Base-by-base conservation (phyloP, 352 stramenopile species). In the Pythium apleroticum region DNA sequence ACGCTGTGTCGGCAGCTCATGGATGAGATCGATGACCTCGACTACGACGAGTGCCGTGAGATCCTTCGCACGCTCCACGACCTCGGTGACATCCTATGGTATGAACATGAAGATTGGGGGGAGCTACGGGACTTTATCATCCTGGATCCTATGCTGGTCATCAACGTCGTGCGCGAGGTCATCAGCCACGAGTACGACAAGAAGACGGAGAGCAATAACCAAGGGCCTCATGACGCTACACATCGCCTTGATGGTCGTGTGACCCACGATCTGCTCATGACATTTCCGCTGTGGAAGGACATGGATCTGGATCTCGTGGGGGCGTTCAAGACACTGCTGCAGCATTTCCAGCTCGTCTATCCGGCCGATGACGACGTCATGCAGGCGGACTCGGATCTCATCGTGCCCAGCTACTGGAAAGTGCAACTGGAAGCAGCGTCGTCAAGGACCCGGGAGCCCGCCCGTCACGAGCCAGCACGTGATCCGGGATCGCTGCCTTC, bases 141-240 rank as follows among this genome's bases (percentile, higher is more conserved):
- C 20, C 14, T 69, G 20, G 43, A 71, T 30, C 70, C 66, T 0
- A 76, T 63, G 4, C 57, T 80, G 25, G 73, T 74, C 1, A 63
- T 80, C 3, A 67, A 80, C 22, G 45, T 80, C 1, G 63, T 69
- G 30, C 63, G 63, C 9, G 63, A 65, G 39, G 63, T 69, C 8
- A 61, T 69, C 22, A 64, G n/a, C 7, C 63, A 69, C 24, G 54
- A 69, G 9, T 28, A 60, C 15, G 35, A 10, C 11, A 41, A 41
- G 9, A 41, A 12, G 33, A 41, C 12, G 5, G 12, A 17, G 33
- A 11, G 30, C 30, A 33, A 41, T 11, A 41, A 41, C 33, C 8
- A 41, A 41, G 12, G 8, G 15, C 3, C 33, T 11, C 30, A 11
- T 10, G 33, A 41, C 33, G 33, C 12, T 17, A 10, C 30, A 11